These are phyloP conservation scores for Carex littledalei DNA, from an alignment of 176 grass and related monocot genomes.

Conservation along the genomic window DNA sequence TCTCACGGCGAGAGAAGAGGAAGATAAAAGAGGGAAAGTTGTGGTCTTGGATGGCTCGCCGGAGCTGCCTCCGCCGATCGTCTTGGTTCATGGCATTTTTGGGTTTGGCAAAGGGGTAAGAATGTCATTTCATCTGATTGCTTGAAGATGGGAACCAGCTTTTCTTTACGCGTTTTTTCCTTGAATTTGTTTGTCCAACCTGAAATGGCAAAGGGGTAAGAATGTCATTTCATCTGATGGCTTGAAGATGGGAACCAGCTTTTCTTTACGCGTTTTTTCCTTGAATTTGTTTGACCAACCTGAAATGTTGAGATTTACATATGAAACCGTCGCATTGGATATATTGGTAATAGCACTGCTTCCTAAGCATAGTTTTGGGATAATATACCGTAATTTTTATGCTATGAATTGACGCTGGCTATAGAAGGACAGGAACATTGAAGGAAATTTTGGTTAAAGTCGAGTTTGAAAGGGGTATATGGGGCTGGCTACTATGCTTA, in stretches of 20 bases:
- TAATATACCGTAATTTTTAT: background rate
- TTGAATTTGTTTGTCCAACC: background rate
- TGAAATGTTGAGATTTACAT: background rate
- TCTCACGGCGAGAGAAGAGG: constrained; percentile 31
- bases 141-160: background rate
- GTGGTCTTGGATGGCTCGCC: constrained; percentile 51
- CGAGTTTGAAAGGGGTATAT: background rate
- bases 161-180: background rate
- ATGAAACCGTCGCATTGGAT: background rate
- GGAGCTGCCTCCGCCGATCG: constrained; percentile 55
- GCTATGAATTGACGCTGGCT: too few species aligned
- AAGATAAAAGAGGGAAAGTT: constrained; percentile 23
- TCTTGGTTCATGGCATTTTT: constrained; percentile 95
- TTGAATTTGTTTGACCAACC: background rate
- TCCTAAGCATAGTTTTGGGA: background rate
- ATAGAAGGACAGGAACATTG: too few species aligned
- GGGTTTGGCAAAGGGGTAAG: constrained; percentile 96
- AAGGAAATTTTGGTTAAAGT: background rate
- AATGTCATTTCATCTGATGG: background rate
- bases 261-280: background rate
- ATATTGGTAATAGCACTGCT: background rate
- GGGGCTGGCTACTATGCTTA: too few species aligned
- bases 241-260: background rate
- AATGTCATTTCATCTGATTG: background rate
- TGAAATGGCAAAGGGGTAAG: constrained; percentile 65